Base-by-base conservation (phyloP, 768 basidiomycete species). In the Termitomyces sp. region DNA sequence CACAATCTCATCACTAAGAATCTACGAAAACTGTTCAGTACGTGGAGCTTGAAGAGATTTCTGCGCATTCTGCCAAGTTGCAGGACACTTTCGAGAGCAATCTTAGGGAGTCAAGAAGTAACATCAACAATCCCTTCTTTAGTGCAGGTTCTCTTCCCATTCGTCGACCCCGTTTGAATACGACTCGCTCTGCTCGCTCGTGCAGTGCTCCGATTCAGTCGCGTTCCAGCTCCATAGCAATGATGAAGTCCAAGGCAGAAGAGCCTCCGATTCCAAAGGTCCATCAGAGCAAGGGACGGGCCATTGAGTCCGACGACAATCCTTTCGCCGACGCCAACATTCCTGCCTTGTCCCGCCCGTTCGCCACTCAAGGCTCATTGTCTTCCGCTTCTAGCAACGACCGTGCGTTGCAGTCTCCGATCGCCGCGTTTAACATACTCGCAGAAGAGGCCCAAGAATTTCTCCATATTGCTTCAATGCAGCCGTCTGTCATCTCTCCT, bases 1-100 rank as follows among this genome's bases (percentile, higher is more conserved):
- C 81, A 1, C 71, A 76, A n/a, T 67, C 72, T 2, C 87, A 89
- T 71, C 76, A 68, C 47, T 89, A 87, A 87, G 82, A 90, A 67
- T 84, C 83, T 9, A 86, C 86, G 3, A 82, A 87, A 63, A 82
- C 87, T 20, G 61, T 86, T 53, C 72, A 80, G 56, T 72, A 71
- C 50, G 60, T 68, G 45, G 75, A 79, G 32, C 45, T 52, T 3
- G 48, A 71, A 67, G 28, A 68, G 69, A 45, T 57, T 71, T 33
- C 62, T 70, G 49, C 67, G 74, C 46, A 38, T 16, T n/a, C 54
- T 35, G 10, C 20, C 16, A 48, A 38, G 20, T 30, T 46, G 28
- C 54, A 62, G 59, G 71, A 62, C 53, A 58, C 66, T 10, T 67
- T 66, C 28, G 59, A 52, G 10, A 55, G 63, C 32, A 67, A 74